Conservation (phyloP, 129 eudicot species). For the Flaveria bidentis region DNA sequence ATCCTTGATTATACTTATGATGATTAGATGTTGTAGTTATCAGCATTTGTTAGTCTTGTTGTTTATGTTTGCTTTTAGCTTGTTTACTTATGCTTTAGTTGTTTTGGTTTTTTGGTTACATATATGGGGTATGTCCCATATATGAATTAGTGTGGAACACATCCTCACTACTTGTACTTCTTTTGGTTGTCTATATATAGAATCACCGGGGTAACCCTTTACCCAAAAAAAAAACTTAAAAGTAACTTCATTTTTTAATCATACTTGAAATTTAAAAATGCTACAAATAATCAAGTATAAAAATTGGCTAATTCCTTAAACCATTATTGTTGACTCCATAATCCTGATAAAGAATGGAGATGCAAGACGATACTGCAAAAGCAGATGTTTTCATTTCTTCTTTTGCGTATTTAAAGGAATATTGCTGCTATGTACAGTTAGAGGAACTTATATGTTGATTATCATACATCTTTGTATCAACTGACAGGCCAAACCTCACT, state of each 20-base stretch:
- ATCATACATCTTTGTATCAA: conserved; percentile 26
- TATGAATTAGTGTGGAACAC: too few species aligned
- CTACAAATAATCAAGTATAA: background rate
- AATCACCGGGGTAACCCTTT: too few species aligned
- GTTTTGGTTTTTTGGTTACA: too few species aligned
- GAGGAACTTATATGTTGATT: conserved; percentile 24
- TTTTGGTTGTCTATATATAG: too few species aligned
- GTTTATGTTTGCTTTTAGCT: too few species aligned
- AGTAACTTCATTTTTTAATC: background rate
- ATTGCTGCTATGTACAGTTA: conserved; percentile 37
- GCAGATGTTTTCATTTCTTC: background rate
- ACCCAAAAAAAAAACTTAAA: too few species aligned
- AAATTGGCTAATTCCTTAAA: conserved; percentile 14
- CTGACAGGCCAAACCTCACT: background rate
- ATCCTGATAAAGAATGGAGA: conserved; percentile 1
- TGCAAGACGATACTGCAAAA: conserved; percentile 17
- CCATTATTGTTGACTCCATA: conserved; percentile 16
- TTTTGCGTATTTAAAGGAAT: conserved; percentile 28
- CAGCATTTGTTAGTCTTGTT: too few species aligned
- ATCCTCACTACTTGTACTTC: too few species aligned
- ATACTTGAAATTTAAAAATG: background rate
- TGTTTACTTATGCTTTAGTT: too few species aligned
- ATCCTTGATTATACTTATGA: too few species aligned
- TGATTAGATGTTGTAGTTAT: too few species aligned
- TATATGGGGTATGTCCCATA: too few species aligned